Base-by-base conservation (phyloP, 83 land plant genomes). In the Picea abies region DNA sequence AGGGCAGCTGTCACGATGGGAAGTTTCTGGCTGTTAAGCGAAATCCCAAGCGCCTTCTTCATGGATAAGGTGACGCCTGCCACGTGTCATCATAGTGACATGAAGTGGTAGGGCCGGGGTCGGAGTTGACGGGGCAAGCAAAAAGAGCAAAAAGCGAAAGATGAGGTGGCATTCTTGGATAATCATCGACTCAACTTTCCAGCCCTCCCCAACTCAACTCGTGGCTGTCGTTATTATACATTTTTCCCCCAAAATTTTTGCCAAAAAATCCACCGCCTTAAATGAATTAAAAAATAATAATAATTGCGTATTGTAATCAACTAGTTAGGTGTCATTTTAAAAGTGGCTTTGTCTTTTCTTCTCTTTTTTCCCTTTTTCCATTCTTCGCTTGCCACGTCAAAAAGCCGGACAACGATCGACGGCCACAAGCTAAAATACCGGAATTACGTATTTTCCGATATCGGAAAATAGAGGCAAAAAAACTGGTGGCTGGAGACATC, bases 91-190 rank as follows among this genome's bases (percentile, higher is more conserved):
- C 69, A 25, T 25, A 66, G 8, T 0, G 26, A 47, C 49, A 23
- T 3, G 78, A 4, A 22, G 17, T 1, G 78, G 78, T 52, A 61
- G 78, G 29, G 19, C 78, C 60, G 17, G 1, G 1, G 35, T 52
- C 32, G 32, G 26, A 23, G 15, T 39, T 60, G 60, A 76, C 35
- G 60, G 49, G 78, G 78, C 78, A 76, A 3, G 4, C 52, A 29
- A 52, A 76, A 76, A 76, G 78, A 26, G 60, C 8, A 76, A 47
- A 75, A 52, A 76, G 78, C 78, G 78, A 52, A 49, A 76, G 61
- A 52, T 76, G 78, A 76, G 32, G 47, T 76, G 78, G 78, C 78
- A 19, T 11, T 4, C 14, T 16, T 70, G 73, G 73, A 70, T 70
- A 14, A 70, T 39, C 23, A 76, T 47, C 25, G n/a, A 39, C 20